Conservation (phyloP, 1,139 yeast species). For the Debaryomyces psychrophilus region DNA sequence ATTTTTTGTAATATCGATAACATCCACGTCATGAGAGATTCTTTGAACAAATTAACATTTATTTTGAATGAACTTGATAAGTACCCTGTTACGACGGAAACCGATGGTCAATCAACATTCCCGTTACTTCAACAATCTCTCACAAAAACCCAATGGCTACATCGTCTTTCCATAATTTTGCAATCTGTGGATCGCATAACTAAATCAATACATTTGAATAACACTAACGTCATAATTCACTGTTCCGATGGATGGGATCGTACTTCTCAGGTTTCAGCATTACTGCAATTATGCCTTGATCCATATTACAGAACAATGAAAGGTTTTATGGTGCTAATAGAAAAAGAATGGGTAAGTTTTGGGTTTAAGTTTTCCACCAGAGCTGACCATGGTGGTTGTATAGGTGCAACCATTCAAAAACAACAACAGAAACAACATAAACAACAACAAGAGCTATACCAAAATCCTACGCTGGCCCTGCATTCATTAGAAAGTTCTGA, state of each 20-base stretch:
- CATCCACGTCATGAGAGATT: conserved; percentile 92
- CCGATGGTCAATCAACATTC: conserved; percentile 38
- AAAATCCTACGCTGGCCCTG: conserved; percentile 1
- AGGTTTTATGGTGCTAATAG: conserved; percentile 83
- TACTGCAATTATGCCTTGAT: conserved; percentile 85
- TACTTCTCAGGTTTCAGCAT: conserved; percentile 84
- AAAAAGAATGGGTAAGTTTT: conserved; percentile 94
- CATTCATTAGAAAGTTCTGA: conserved; percentile 5
- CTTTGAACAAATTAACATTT: conserved; percentile 64
- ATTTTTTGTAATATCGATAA: conserved; percentile 90
- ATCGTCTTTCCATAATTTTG: conserved; percentile 66
- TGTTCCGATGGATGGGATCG: conserved; percentile 99
- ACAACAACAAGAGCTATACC: conserved; percentile 3
- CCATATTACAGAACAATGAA: conserved; percentile 86
- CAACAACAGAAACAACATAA: conserved; percentile 13
- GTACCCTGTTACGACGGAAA: conserved; percentile 30
- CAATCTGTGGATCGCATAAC: conserved; percentile 79
- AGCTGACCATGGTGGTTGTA: conserved; percentile 68
- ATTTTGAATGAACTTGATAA: conserved; percentile 72
- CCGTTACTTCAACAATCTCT: conserved; percentile 48
- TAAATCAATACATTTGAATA: conserved; percentile 77
- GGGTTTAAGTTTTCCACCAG: conserved; percentile 90
- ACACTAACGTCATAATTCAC: conserved; percentile 82
- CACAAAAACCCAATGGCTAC: conserved; percentile 78
- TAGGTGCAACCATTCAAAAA: conserved; percentile 39